Conservation (phyloP, 352 stramenopile genomes). For the Pythium aquatile region DNA sequence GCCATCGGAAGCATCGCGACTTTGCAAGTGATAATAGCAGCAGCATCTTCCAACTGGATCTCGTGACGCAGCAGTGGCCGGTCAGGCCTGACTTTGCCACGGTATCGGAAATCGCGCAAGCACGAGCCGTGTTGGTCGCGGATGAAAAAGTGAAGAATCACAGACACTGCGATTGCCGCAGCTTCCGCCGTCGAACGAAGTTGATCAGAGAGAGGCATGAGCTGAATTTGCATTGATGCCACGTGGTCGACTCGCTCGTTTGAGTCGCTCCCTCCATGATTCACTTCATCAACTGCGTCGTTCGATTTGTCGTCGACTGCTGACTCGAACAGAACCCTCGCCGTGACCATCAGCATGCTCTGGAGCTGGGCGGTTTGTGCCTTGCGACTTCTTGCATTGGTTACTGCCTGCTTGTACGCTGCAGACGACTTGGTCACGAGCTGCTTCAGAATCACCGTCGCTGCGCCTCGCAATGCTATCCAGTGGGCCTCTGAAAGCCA, state of each 20-base stretch:
- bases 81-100: constrained; percentile 6
- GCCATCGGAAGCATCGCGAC: constrained; percentile 1
- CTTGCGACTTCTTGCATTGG: not conserved
- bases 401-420: not conserved
- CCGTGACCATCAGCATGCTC: not conserved
- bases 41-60: constrained; percentile 13
- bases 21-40: constrained; percentile 6
- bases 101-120: constrained; percentile 22
- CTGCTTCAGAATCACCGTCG: constrained; percentile 9
- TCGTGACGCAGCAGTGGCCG: not conserved
- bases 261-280: not conserved
- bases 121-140: not conserved
- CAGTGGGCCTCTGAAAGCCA: constrained; percentile 3
- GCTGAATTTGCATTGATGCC: not conserved
- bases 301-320: not conserved
- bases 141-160: constrained; percentile 18
- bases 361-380: not conserved
- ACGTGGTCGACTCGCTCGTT: not conserved
- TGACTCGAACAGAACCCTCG: not conserved
- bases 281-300: not conserved
- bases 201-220: not conserved
- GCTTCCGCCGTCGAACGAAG: not conserved
- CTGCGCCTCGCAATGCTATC: not conserved
- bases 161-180: not conserved
- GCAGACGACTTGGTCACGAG: constrained; percentile 4